Conservation (phyloP, 2,329 filamentous ascomycete genomes). For the Pseudocercospora pini-densiflorae region DNA sequence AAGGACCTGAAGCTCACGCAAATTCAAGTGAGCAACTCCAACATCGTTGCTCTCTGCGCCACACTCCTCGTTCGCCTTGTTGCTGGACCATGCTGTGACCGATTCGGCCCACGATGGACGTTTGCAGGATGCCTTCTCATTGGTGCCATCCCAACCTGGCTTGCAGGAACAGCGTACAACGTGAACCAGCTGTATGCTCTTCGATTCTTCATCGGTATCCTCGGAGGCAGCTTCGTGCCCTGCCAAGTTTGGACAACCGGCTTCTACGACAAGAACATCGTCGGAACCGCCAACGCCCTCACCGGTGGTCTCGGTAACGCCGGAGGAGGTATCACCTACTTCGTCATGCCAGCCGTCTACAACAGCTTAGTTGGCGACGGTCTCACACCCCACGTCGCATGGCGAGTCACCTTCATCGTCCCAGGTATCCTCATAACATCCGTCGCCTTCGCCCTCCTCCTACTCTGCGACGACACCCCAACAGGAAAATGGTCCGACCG, state of each 20-base stretch:
- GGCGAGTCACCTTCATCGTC: conserved; percentile 84
- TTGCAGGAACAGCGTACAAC: conserved; percentile 76
- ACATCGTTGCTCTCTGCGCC: conserved; percentile 78
- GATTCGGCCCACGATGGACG: conserved; percentile 77
- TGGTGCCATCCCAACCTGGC: conserved; percentile 79
- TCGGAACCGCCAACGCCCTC: conserved; percentile 85
- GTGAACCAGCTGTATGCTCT: conserved; percentile 70
- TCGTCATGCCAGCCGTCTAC: conserved; percentile 89
- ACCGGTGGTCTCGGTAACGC: conserved; percentile 86
- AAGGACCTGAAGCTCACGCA: conserved; percentile 74
- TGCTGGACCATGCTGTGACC: conserved; percentile 83
- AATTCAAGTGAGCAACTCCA: conserved; percentile 81
- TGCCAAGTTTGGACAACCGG: conserved; percentile 93
- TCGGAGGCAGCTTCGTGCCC: conserved; percentile 78
- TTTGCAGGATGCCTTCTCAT: conserved; percentile 78
- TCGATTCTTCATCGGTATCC: conserved; percentile 80
- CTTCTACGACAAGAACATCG: conserved; percentile 91
- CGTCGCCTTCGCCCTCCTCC: conserved; percentile 22
- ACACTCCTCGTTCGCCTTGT: conserved; percentile 77
- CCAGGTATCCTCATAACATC: conserved; percentile 53
- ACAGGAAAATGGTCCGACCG: conserved; percentile 80
- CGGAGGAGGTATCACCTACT: conserved; percentile 90
- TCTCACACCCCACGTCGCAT: conserved; percentile 65
- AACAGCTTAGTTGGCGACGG: conserved; percentile 29
- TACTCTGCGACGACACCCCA: conserved; percentile 72